phyloP scores from a whole-genome alignment of 352 stramenopile species.

The Pythium graminicola region DNA sequence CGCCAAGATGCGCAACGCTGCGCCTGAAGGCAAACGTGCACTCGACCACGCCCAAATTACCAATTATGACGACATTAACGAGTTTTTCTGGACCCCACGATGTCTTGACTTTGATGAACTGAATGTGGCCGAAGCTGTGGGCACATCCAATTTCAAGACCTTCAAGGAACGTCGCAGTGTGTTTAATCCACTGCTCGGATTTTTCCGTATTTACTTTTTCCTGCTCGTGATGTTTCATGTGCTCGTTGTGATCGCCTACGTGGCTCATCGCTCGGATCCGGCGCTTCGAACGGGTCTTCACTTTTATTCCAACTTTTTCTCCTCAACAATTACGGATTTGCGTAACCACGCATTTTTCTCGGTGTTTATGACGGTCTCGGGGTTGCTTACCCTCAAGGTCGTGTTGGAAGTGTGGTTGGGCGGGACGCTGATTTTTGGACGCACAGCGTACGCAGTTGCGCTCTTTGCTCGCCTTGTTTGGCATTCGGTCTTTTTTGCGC shows the following conservation, averaged over 20 bases:
- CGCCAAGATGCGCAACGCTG: constrained; percentile 53
- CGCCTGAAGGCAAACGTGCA: constrained; percentile 21
- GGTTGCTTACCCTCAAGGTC: constrained; percentile 57
- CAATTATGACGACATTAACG: constrained; percentile 89
- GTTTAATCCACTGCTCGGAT: constrained; percentile 72
- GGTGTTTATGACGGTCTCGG: constrained; percentile 59
- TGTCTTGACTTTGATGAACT: constrained; percentile 81
- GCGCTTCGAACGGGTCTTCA: constrained; percentile 40
- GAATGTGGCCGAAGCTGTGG: constrained; percentile 69
- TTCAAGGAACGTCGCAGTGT: constrained; percentile 83
- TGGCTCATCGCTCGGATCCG: constrained; percentile 66
- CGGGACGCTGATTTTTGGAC: constrained; percentile 61
- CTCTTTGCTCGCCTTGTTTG: constrained; percentile 71
- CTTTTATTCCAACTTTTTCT: constrained; percentile 76
- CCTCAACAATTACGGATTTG: constrained; percentile 52
- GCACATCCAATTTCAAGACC: constrained; percentile 68
- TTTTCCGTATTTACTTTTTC: constrained; percentile 87
- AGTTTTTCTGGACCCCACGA: constrained; percentile 80
- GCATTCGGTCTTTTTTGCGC: constrained; percentile 73
- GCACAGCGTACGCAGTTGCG: constrained; percentile 43
- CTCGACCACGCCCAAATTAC: constrained; percentile 83
- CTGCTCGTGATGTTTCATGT: constrained; percentile 76
- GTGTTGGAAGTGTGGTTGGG: constrained; percentile 82
- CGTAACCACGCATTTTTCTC: constrained; percentile 73
- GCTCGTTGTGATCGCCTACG: constrained; percentile 74